These are phyloP conservation scores for Ophiostoma triangulosporum DNA, from an alignment of 2,329 filamentous ascomycete species.

Conservation along the genomic window DNA sequence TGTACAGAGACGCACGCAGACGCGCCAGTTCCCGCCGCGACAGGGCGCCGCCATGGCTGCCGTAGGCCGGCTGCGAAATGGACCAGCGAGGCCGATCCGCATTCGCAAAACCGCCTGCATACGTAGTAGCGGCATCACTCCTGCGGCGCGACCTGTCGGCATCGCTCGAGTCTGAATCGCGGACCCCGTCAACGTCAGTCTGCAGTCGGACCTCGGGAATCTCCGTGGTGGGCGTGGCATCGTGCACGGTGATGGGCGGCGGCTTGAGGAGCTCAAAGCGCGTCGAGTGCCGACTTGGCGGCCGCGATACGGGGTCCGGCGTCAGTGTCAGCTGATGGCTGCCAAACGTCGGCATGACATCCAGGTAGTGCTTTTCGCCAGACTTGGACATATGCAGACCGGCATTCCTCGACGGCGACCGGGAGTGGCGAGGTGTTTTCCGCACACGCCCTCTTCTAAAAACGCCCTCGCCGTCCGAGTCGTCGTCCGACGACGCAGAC, in stretches of 20 bases:
- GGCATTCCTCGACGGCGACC: conserved; percentile 16
- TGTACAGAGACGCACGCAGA: conserved; percentile 62
- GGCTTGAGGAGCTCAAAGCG: conserved; percentile 36
- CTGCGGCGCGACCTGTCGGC: conserved; percentile 3
- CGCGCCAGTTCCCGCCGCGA: conserved; percentile 62
- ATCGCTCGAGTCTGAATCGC: too few species aligned
- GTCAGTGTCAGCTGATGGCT: conserved; percentile 6
- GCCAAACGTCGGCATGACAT: conserved; percentile 37
- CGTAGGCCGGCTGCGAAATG: conserved; percentile 5
- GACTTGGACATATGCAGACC: neutral
- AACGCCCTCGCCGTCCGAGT: conserved; percentile 32
- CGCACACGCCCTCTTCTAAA: conserved; percentile 27
- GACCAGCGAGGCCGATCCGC: conserved; percentile 18
- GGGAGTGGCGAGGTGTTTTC: conserved; percentile 19
- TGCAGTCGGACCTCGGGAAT: too few species aligned
- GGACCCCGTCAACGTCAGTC: too few species aligned
- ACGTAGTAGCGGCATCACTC: neutral
- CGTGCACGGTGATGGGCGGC: conserved; percentile 33
- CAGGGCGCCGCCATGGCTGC: neutral
- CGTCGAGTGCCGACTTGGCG: conserved; percentile 28
- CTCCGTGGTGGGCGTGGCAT: conserved; percentile 24
- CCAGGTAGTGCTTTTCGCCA: conserved; percentile 33
- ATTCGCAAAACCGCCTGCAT: conserved; percentile 18
- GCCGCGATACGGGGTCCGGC: conserved; percentile 16
- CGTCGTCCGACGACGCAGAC: conserved; percentile 25